Evolutionary conservation across 2,329 filamentous ascomycete species (phyloP).

Genomic region (Calcarisporium arbuscula): DNA sequence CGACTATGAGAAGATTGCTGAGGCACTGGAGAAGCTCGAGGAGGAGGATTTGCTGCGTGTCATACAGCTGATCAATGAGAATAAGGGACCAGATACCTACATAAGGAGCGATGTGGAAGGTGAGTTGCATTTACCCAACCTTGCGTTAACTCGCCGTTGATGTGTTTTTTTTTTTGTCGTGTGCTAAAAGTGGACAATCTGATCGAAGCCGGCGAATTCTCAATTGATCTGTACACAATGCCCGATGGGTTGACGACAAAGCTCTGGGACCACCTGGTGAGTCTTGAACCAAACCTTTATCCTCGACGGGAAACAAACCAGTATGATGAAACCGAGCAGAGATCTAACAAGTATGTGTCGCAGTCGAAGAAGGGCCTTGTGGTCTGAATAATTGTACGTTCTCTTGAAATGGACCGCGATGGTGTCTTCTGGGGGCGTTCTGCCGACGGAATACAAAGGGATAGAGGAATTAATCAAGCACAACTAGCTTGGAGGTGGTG

Average conservation of each 20-base stretch:
- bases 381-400: slow-evolving; percentile 22
- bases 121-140: slow-evolving; percentile 39
- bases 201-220: slow-evolving; percentile 79
- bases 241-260: slow-evolving; percentile 84
- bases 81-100: slow-evolving; percentile 90
- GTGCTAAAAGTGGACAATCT: slow-evolving; percentile 30
- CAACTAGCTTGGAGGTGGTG: no score
- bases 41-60: slow-evolving; percentile 94
- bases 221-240: slow-evolving; percentile 96
- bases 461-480: slow-evolving; percentile 3
- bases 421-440: background rate
- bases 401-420: background rate
- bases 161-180: slow-evolving; percentile 17
- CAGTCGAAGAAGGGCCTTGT: slow-evolving; percentile 37
- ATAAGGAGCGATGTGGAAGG: slow-evolving; percentile 96
- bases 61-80: slow-evolving; percentile 96
- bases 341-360: background rate
- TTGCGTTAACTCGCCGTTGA: slow-evolving; percentile 19
- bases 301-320: slow-evolving; percentile 4
- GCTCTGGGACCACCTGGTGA: slow-evolving; percentile 81
- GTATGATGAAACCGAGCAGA: background rate
- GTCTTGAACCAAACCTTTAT: no score
- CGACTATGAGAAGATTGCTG: slow-evolving; percentile 96
- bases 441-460: slow-evolving; percentile 3
- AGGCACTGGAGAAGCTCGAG: slow-evolving; percentile 78